Evolutionary conservation across 2,329 filamentous ascomycete genomes (phyloP).

Genomic region (Penicillium vulpinum): DNA sequence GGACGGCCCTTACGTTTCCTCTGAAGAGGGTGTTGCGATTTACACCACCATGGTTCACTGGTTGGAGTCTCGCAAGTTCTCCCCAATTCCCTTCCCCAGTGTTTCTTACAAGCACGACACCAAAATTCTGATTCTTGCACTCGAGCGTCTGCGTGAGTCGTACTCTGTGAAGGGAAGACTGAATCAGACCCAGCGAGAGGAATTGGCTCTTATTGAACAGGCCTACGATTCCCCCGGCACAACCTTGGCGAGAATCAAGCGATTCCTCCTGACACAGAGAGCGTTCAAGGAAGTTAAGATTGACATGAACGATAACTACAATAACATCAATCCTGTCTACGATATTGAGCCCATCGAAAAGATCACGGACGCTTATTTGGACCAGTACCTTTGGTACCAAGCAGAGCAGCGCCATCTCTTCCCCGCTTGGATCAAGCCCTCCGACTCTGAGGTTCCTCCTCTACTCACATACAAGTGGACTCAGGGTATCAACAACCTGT

Average conservation of each 20-base stretch:
- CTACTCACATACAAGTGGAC: conserved; percentile 98
- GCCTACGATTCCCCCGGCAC: conserved; percentile 98
- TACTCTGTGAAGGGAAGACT: conserved; percentile 97
- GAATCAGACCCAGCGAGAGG: conserved; percentile 96
- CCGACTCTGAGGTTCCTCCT: conserved; percentile 94
- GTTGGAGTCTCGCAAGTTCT: conserved; percentile 97
- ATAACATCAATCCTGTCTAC: conserved; percentile 97
- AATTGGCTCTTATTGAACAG: conserved; percentile 94
- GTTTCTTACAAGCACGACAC: conserved; percentile 99
- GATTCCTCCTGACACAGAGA: conserved; percentile 92
- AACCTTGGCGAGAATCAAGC: conserved; percentile 92
- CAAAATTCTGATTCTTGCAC: conserved; percentile 92
- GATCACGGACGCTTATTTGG: conserved; percentile 97
- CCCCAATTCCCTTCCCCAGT: conserved; percentile 96
- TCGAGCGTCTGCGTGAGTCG: conserved; percentile 89
- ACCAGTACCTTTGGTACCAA: conserved; percentile 99
- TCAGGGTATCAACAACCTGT: conserved; percentile 97
- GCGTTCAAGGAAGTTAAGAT: conserved; percentile 99
- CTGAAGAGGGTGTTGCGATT: conserved; percentile 96
- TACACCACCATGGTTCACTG: conserved; percentile 99
- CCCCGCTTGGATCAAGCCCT: conserved; percentile 98
- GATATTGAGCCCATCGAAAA: conserved; percentile 99
- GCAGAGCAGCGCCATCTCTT: conserved; percentile 96
- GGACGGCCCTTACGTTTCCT: conserved; percentile 96
- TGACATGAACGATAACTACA: conserved; percentile 99